These are phyloP conservation scores for Tricholomella constricta DNA, from an alignment of 768 basidiomycete species.

Conservation along the genomic window DNA sequence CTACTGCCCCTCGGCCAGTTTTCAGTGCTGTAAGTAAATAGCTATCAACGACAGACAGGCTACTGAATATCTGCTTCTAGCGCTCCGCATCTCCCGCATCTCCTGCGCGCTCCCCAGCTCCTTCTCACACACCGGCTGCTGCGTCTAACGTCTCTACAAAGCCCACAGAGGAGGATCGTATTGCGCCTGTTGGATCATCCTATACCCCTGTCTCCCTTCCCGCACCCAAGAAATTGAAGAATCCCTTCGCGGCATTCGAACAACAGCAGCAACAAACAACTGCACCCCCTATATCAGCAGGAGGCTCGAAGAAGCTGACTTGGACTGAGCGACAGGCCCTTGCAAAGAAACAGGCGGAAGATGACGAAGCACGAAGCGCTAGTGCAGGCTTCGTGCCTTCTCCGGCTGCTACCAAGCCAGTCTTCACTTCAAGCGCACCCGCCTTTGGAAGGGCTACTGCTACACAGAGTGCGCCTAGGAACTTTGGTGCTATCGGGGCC, in stretches of 20 bases:
- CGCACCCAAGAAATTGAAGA: slow-evolving; percentile 85
- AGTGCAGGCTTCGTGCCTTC: slow-evolving; percentile 50
- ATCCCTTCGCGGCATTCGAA: slow-evolving; percentile 72
- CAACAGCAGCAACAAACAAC: slow-evolving; percentile 46
- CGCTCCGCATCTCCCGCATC: slow-evolving; percentile 16
- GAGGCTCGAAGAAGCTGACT: slow-evolving; percentile 75
- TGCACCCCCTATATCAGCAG: slow-evolving; percentile 28
- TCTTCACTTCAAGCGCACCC: slow-evolving; percentile 48
- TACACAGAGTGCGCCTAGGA: slow-evolving; percentile 37
- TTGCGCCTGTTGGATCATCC: slow-evolving; percentile 82
- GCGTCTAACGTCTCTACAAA: slow-evolving; percentile 60
- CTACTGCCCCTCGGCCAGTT: slow-evolving; percentile 43
- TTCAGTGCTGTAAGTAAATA: slow-evolving; percentile 34
- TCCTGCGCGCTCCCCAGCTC: slow-evolving; percentile 14
- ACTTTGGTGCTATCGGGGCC: slow-evolving; percentile 42
- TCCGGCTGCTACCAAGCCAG: slow-evolving; percentile 30
- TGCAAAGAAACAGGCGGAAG: slow-evolving; percentile 85
- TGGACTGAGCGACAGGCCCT: slow-evolving; percentile 93
- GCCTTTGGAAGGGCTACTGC: slow-evolving; percentile 48
- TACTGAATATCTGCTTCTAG: slow-evolving; percentile 8
- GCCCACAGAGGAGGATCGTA: slow-evolving; percentile 78
- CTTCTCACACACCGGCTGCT: slow-evolving; percentile 35
- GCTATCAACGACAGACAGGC: neutral
- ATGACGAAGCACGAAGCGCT: slow-evolving; percentile 70
- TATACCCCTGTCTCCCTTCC: slow-evolving; percentile 88